phyloP scores from a whole-genome alignment of 2,329 filamentous ascomycete species.

The Aspergillus vadensis region DNA sequence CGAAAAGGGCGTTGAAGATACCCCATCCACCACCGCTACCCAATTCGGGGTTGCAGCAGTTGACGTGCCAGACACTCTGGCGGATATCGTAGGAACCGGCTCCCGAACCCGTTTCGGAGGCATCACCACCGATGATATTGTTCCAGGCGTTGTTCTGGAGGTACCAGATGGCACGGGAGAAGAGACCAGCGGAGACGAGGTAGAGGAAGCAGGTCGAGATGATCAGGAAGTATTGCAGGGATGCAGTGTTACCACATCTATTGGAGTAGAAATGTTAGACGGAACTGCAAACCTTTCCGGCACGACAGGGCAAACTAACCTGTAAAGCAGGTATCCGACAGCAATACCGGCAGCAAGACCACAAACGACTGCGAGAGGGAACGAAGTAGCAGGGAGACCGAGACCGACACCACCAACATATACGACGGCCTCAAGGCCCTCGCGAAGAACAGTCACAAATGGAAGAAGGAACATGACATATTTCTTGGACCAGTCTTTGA shows the following conservation, averaged over 20 bases:
- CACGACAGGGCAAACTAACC: conserved; percentile 53
- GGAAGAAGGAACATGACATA: conserved; percentile 85
- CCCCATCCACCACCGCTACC: conserved; percentile 80
- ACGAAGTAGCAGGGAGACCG: conserved; percentile 58
- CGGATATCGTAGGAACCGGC: conserved; percentile 78
- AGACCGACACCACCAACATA: conserved; percentile 24
- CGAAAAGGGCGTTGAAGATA: conserved; percentile 80
- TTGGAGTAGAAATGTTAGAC: background rate
- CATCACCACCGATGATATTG: conserved; percentile 46
- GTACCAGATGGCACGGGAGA: conserved; percentile 74
- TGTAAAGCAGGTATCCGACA: conserved; percentile 75
- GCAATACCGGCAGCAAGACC: conserved; percentile 67
- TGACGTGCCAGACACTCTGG: conserved; percentile 79
- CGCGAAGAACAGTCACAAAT: conserved; percentile 64
- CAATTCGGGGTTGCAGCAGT: conserved; percentile 74
- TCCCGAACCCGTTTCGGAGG: conserved; percentile 63
- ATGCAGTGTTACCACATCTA: conserved; percentile 64
- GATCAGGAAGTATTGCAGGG: conserved; percentile 77
- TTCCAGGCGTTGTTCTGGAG: conserved; percentile 66
- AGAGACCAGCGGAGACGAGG: conserved; percentile 78
- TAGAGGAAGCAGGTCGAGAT: conserved; percentile 81
- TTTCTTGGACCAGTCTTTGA: conserved; percentile 70
- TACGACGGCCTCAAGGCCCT: conserved; percentile 23
- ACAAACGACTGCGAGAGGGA: conserved; percentile 66
- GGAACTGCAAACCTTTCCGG: rapidly evolving